Evolutionary conservation across 2,329 filamentous ascomycete species (phyloP), one percentile per base, ranked within the genome.

Genomic region (Fusarium heterosporum): DNA sequence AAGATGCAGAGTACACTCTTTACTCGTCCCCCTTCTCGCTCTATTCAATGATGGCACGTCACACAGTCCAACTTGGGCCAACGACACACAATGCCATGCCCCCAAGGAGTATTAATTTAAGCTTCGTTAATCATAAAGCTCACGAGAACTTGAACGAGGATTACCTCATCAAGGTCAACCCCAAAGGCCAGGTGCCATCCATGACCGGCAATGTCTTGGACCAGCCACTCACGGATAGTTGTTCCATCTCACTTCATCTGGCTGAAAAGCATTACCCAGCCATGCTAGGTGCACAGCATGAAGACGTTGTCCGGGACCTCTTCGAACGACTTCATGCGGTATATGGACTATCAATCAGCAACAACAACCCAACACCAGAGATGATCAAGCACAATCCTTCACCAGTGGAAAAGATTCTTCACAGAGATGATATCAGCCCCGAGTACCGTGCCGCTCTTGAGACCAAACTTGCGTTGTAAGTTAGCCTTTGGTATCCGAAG

Each of bases 11-110:
- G 51, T 64, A 64, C 26, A 64, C 61, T 7, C 58, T 64, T 17
- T 64, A 64, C 47, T 64, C 61, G 0, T 57, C 47, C 3, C 61
- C 61, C 9, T 64, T 64, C 22, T 64, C 61, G 17, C 57, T 64
- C 34, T 64, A 62, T 12, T 64, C 58, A 2, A 62, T 53, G 61
- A 64, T 64, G 57, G 61, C 61, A 2, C 57, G 61, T 22, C 57
- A 64, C 10, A 64, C 61, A 4, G 16, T 62, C 28, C 58, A 53
- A 3, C 57, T 62, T 16, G 61, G 61, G 12, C 61, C 42, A 3
- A 57, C 12, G 3, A 62, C 52, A 2, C 28, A 46, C 28, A 12
- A 14, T 14, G 47, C 61, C 4, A 38, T 14, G 4, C 58, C 58
- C 4, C 61, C 61, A 1, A 41, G 53, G 10, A 46, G 12, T 11